Percentiles rank a stretch among this genome's conserved stretches.
Conservation (phyloP, 2,329 filamentous ascomycete species). For the Pyrenophora tritici-repentis region DNA sequence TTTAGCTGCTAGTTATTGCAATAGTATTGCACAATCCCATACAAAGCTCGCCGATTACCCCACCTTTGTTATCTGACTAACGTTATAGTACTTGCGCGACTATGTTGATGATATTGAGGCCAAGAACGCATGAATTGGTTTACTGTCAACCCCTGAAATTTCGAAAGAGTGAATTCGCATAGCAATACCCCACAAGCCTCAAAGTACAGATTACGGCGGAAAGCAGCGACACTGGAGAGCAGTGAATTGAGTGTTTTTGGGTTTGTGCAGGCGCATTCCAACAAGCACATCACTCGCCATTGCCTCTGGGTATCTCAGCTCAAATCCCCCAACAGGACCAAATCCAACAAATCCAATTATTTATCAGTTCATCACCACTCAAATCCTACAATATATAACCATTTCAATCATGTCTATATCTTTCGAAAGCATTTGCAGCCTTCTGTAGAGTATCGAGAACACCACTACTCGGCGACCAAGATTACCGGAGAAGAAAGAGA, state of each 20-base stretch:
- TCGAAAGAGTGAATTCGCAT: too few species aligned
- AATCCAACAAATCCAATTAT: too few species aligned
- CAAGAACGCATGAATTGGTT: background rate
- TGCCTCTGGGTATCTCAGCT: background rate
- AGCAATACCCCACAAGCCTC: too few species aligned
- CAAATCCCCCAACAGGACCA: too few species aligned
- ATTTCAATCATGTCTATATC: conserved; percentile 61
- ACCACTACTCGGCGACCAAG: conserved; percentile 51
- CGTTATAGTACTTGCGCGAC: background rate
- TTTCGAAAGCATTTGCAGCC: conserved; percentile 73
- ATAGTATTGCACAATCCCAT: background rate
- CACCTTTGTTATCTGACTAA: background rate
- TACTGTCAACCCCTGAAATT: too few species aligned
- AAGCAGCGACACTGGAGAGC: background rate
- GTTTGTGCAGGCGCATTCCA: background rate
- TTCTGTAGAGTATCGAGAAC: conserved; percentile 70
- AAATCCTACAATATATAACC: background rate
- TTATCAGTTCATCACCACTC: too few species aligned
- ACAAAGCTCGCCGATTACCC: too few species aligned
- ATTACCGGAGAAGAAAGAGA: conserved; percentile 39
- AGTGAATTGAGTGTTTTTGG: background rate
- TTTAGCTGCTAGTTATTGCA: background rate
- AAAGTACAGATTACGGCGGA: too few species aligned
- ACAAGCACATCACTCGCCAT: conserved; percentile 2
- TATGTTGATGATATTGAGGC: conserved; percentile 11